Base-by-base conservation (phyloP, 2,329 filamentous ascomycete genomes). In the Monosporascus sp. region DNA sequence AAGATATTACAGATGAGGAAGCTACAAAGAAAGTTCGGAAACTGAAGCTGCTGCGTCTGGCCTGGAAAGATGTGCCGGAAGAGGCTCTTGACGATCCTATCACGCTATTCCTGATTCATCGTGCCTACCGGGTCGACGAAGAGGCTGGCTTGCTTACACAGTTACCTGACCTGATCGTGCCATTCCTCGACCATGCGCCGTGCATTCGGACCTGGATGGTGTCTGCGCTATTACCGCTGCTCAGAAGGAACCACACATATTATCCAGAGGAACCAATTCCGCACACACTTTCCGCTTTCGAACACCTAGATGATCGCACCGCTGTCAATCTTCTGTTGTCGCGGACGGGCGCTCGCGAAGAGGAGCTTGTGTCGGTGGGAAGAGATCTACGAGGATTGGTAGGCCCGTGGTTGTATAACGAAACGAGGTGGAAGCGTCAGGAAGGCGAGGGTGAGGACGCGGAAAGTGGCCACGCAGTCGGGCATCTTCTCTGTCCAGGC, bases 121-220 rank as follows among this genome's bases (percentile, higher is more conserved):
- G 88, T 54, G 79, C 87, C 6, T 80, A 87, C 62, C 80, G 80
- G 38, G 84, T 93, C 57, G 88, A 92, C 64, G 73, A 82, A 50
- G 82, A 88, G 66, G 86, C 87, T 1, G 88, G 89, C n/a, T 72
- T 91, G 56, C 74, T 92, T 20, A 76, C 78, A n/a, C 79, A 88
- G 59, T 67, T 91, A 1, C 84, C 86, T 0, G 76, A 78, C n/a
- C 75, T 93, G 31, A 73, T 91, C 19, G 73, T 77, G 22, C 88
- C 88, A 0, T 92, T 91, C 65, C 73, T 91, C 17, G 73, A 81
- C 48, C 77, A 81, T 54, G 80, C 81, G 38, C 75, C 82, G 8
- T 81, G 76, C 53, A 73, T 92, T 38, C 79, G 83, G 49, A 81
- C 76, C 0, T 90, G 89, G 87, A 80, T 85, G 64, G 78, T 88